phyloP scores from a whole-genome alignment of 306 rosid species.

The Parietaria judaica region DNA sequence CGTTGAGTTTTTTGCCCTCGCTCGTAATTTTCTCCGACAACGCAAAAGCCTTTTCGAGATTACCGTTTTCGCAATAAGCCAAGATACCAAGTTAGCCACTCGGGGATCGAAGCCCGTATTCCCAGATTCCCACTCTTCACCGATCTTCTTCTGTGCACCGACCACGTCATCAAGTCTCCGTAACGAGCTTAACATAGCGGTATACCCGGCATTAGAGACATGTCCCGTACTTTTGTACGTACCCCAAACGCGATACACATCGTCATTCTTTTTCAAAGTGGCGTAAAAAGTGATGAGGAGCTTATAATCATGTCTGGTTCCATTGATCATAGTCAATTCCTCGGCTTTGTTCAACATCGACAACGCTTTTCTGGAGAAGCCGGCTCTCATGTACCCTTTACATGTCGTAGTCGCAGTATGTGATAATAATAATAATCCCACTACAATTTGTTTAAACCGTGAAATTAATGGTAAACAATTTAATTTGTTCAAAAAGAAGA shows the following conservation, averaged over 20 bases:
- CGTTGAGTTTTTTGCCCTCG: too few relatives aligned
- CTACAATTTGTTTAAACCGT: too few relatives aligned
- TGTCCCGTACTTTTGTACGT: conserved; percentile 17
- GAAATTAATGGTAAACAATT: too few relatives aligned
- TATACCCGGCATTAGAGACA: conserved; percentile 29
- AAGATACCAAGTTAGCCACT: conserved; percentile 44
- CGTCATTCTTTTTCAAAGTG: conserved; percentile 40
- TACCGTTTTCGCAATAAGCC: conserved; percentile 47
- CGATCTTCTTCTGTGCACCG: conserved; percentile 50
- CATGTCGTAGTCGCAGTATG: too few relatives aligned
- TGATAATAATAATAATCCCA: too few relatives aligned
- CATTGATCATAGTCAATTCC: conserved; percentile 6
- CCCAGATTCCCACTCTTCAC: conserved; percentile 58
- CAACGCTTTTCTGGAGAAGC: conserved; percentile 29
- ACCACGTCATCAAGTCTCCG: conserved; percentile 53
- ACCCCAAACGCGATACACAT: conserved; percentile 59
- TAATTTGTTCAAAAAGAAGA: too few relatives aligned
- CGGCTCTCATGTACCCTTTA: conserved; percentile 51
- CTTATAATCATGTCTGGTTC: conserved; percentile 32
- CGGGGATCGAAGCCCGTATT: conserved; percentile 29
- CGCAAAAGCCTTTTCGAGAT: conserved; percentile 43
- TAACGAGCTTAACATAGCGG: conserved; percentile 45
- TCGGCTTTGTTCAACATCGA: conserved; percentile 43
- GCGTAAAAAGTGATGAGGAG: conserved; percentile 35
- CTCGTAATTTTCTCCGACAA: conserved; percentile 29